A percentile compares a stretch with the other conserved stretches of the same genome.
phyloP scores from a whole-genome alignment of 1,284 basidiomycete genomes.

The Xerocomus amazonicus region DNA sequence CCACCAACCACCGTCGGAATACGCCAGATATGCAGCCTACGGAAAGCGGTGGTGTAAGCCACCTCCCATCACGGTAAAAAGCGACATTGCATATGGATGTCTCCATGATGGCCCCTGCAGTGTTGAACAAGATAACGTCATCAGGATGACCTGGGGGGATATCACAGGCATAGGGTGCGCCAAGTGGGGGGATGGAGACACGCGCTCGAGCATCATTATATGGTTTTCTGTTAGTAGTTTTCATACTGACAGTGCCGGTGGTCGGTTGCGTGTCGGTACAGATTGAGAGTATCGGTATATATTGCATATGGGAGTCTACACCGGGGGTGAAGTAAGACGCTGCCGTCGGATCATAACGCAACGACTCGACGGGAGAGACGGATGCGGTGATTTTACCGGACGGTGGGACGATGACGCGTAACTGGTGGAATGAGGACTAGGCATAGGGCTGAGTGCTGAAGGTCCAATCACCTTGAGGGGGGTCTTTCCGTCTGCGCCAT shows the following conservation, averaged over 20 bases:
- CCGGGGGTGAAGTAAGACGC: conserved; percentile 38
- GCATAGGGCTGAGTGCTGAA: neutral
- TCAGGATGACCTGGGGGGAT: conserved; percentile 23
- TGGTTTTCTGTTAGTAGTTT: conserved; percentile 58
- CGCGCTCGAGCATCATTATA: conserved; percentile 63
- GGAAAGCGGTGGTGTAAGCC: conserved; percentile 60
- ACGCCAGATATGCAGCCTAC: conserved; percentile 71
- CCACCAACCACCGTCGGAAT: conserved; percentile 60
- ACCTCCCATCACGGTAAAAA: conserved; percentile 49
- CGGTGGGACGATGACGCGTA: conserved; percentile 53
- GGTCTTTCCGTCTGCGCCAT: conserved; percentile 17
- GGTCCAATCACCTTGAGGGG: conserved; percentile 36
- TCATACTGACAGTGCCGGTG: conserved; percentile 50
- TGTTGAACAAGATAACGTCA: conserved; percentile 67
- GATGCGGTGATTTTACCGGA: conserved; percentile 45
- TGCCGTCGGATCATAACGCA: conserved; percentile 44
- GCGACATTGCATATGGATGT: conserved; percentile 68
- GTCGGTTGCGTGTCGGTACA: conserved; percentile 54
- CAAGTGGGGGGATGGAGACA: conserved; percentile 39
- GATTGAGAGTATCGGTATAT: conserved; percentile 38
- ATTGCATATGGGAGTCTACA: conserved; percentile 22
- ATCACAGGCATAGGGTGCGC: conserved; percentile 8
- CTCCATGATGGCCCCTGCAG: conserved; percentile 51
- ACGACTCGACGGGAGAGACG: conserved; percentile 36
- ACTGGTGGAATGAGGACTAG: conserved; percentile 34